Base-by-base conservation (phyloP, 2,329 filamentous ascomycete genomes). In the Pseudocercospora crystallina region DNA sequence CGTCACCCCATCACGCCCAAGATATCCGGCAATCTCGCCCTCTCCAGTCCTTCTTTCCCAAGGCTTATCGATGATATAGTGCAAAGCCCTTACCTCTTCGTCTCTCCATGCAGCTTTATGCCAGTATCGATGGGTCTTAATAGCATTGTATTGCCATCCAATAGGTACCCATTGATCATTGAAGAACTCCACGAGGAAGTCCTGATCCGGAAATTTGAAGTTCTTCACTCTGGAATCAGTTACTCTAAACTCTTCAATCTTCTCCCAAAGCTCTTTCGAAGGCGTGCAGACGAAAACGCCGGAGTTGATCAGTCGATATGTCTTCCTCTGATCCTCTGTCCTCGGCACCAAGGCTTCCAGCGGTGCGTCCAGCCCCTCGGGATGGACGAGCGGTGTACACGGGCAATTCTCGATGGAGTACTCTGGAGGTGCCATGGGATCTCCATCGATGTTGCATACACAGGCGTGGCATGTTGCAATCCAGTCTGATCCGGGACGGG, bases 31-130 rank as follows among this genome's bases (percentile, higher is more conserved):
- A 13, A 65, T 60, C 2, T 74, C 74, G 51, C 76, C 71, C 14
- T 62, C 59, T 13, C 63, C 63, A 3, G 76, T 66, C 13, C 72
- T 67, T 43, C 66, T 69, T 33, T 73, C 70, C 79, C 78, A 81
- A 11, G 78, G 79, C 65, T 81, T 81, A 56, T 80, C 77, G 5
- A 80, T 76, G 48, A 81, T 79, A 47, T 80, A 81, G 57, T 80
- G 78, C 43, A 80, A 50, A 7, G 73, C 73, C 0, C 72, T 66
- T 3, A 80, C 73, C 26, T 74, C 69, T 2, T 72, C 70, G 51
- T 80, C 77, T 3, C 68, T 65, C 78, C 78, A 80, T 15, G 80
- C 73, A 32, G 73, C 71, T 5, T 64, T 48, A 57, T 80, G 78
- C 75, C 76, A 78, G 60, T 80, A 79, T 31, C 73, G 65, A 72